A percentile compares a stretch with the other conserved stretches of the same genome.
These are phyloP conservation scores for Tetrahymena malaccensis DNA, from an alignment of 73 alveolate genomes.

Conservation along the genomic window DNA sequence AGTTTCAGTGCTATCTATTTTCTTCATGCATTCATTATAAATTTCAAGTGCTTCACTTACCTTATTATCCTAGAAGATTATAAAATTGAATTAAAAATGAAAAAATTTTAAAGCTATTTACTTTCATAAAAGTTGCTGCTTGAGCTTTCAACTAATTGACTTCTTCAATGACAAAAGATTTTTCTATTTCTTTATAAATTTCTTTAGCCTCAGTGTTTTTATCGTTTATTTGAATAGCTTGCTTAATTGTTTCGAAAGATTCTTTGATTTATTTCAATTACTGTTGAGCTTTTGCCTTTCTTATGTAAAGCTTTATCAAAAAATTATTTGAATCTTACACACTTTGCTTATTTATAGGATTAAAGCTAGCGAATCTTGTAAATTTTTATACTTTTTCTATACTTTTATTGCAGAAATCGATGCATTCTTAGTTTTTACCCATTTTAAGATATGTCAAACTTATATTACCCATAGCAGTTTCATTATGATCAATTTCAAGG, in stretches of 20 bases:
- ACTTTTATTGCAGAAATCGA: not conserved
- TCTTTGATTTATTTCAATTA: constrained; percentile 4
- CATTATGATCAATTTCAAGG: constrained; percentile 10
- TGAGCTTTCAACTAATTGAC: not conserved
- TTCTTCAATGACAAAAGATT: not conserved
- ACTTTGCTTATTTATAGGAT: constrained; percentile 9
- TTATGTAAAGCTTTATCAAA: not conserved
- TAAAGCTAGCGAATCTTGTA: constrained; percentile 2
- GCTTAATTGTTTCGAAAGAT: constrained; percentile 7
- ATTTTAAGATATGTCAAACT: constrained; percentile 7
- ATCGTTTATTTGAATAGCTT: constrained; percentile 9
- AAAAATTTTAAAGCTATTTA: not conserved
- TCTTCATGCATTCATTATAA: constrained; percentile 14
- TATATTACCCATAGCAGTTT: constrained; percentile 4
- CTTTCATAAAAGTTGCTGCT: not conserved
- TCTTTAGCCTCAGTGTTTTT: constrained; percentile 17
- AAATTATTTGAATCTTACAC: not conserved
- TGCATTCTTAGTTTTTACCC: not conserved
- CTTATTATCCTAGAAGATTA: not conserved
- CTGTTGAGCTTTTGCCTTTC: constrained; percentile 7
- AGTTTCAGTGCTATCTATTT: constrained; percentile 2
- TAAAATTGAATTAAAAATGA: not conserved
- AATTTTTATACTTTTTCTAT: constrained; percentile 22
- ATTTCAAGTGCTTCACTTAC: constrained; percentile 13
- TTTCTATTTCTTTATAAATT: constrained; percentile 5